These are phyloP conservation scores for Nemania serpens DNA, from an alignment of 2,329 filamentous ascomycete species.

Conservation along the genomic window DNA sequence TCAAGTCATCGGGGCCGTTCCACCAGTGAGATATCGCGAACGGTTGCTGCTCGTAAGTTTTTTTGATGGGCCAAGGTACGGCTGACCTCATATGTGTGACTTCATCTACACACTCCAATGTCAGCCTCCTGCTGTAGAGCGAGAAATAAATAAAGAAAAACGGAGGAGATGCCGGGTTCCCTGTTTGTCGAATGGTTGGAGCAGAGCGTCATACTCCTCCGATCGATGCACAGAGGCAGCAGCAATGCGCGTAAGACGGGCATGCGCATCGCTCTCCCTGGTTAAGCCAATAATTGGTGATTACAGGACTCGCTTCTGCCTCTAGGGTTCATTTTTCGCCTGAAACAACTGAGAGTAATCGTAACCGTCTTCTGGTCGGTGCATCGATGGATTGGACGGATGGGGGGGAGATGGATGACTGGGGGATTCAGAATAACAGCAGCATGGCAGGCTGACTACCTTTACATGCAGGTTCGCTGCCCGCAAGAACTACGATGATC, in stretches of 20 bases:
- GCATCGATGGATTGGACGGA: slow-evolving; percentile 15
- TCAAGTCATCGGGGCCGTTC: slow-evolving; percentile 4
- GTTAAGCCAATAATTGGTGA: slow-evolving; percentile 8
- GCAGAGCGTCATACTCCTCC: neutral
- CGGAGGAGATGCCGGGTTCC: slow-evolving; percentile 8
- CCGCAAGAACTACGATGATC: slow-evolving; percentile 21
- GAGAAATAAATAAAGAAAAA: neutral
- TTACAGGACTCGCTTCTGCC: slow-evolving; percentile 12
- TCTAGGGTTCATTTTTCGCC: slow-evolving; percentile 11
- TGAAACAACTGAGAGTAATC: slow-evolving; percentile 21
- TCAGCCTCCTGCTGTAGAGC: slow-evolving; percentile 11
- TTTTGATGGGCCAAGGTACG: slow-evolving; percentile 22
- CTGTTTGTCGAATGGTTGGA: slow-evolving; percentile 2
- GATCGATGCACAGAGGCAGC: neutral
- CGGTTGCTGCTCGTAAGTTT: neutral
- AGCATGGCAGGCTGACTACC: slow-evolving; percentile 19
- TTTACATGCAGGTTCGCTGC: slow-evolving; percentile 25
- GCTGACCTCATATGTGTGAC: slow-evolving; percentile 20
- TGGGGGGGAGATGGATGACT: slow-evolving; percentile 11
- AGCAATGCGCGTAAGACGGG: slow-evolving; percentile 24
- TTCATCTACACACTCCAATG: slow-evolving; percentile 1
- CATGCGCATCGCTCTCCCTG: slow-evolving; percentile 4
- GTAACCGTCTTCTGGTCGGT: slow-evolving; percentile 1
- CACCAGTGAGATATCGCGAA: slow-evolving; percentile 17
- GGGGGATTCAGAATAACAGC: neutral